phyloP scores from a whole-genome alignment of 1,284 basidiomycete genomes.

The Apiotrichum laibachii region DNA sequence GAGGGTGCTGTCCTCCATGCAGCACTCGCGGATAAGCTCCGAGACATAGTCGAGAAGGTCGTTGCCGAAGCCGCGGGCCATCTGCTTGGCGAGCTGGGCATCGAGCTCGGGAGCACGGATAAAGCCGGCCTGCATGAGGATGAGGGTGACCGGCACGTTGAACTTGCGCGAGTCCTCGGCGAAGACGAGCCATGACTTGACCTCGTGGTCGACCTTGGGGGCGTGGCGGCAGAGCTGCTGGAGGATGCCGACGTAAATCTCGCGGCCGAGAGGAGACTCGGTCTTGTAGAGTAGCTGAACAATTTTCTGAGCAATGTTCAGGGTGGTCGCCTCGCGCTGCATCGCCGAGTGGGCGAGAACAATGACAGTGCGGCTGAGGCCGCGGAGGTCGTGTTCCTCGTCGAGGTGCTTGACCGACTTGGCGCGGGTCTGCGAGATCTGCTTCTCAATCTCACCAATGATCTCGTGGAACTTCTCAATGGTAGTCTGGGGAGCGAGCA shows the following conservation, averaged over 20 bases:
- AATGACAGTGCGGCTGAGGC: slow-evolving; percentile 76
- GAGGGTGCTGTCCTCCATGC: slow-evolving; percentile 68
- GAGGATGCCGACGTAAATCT: slow-evolving; percentile 84
- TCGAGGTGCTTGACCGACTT: slow-evolving; percentile 65
- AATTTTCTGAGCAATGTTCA: slow-evolving; percentile 78
- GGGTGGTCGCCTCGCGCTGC: slow-evolving; percentile 78
- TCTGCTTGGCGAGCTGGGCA: slow-evolving; percentile 83
- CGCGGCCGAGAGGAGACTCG: slow-evolving; percentile 73
- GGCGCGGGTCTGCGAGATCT: slow-evolving; percentile 66
- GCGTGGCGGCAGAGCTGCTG: slow-evolving; percentile 86
- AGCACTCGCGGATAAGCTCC: slow-evolving; percentile 79
- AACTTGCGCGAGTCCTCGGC: slow-evolving; percentile 98
- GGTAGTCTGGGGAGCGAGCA: slow-evolving; percentile 40
- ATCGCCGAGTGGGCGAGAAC: slow-evolving; percentile 71
- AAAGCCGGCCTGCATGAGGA: slow-evolving; percentile 78
- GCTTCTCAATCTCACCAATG: slow-evolving; percentile 74
- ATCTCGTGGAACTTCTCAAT: slow-evolving; percentile 58
- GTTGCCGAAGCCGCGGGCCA: slow-evolving; percentile 69
- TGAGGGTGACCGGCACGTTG: slow-evolving; percentile 90
- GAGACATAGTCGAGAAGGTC: slow-evolving; percentile 79
- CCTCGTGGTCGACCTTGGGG: slow-evolving; percentile 92
- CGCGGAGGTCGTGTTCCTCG: slow-evolving; percentile 79
- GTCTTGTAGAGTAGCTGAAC: slow-evolving; percentile 72
- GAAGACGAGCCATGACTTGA: slow-evolving; percentile 93
- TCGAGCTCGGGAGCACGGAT: slow-evolving; percentile 79